Base-by-base conservation (phyloP, 352 stramenopile genomes). In the Phytophthora fragariae region DNA sequence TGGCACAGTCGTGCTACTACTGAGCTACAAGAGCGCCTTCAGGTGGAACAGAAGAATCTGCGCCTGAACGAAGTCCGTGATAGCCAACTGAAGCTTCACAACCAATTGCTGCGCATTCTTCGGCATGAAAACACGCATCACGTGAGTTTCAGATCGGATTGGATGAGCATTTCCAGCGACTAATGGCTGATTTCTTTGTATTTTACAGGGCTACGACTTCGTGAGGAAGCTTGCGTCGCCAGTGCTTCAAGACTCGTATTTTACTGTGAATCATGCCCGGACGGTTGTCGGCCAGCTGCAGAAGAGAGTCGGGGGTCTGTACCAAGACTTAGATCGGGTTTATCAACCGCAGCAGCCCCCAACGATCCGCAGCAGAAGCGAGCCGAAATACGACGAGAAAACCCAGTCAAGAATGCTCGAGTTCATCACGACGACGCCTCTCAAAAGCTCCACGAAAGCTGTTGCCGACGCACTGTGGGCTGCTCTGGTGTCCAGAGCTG, bases 41-140 rank as follows among this genome's bases (percentile, higher is more conserved):
- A 44, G 3, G 52, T 68, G 1, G 62, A 79, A 33, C 53, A 67
- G 6, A 73, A 58, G 5, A 79, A 79, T 49, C 31, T 41, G 15
- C 60, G 60, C 15, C 41, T 79, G 5, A 73, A 73, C 17, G 53
- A 59, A 15, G 54, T 70, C n/a, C 21, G 62, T 31, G 9, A 41
- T 3, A 56, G 65, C n/a, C 67, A 76, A 41, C 12, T 29, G 9
- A 73, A 72, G 35, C 19, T 68, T 17, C 46, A n/a, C 39, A 54
- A 68, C 0, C 4, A 31, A 2, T 15, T 75, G 1, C 24, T 55
- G 12, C 29, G 29, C 1, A 57, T 73, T 17, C 47, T 76, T 5
- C 21, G 59, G 24, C 44, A 57, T 17, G 31, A 46, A 44, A 65
- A 64, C 7, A 5, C 57, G 6, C 21, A 46, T 54, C 24, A 54